Evolutionary conservation across 371 early-diverging fungal genomes (phyloP).

Genomic region (Mortierella sp.): DNA sequence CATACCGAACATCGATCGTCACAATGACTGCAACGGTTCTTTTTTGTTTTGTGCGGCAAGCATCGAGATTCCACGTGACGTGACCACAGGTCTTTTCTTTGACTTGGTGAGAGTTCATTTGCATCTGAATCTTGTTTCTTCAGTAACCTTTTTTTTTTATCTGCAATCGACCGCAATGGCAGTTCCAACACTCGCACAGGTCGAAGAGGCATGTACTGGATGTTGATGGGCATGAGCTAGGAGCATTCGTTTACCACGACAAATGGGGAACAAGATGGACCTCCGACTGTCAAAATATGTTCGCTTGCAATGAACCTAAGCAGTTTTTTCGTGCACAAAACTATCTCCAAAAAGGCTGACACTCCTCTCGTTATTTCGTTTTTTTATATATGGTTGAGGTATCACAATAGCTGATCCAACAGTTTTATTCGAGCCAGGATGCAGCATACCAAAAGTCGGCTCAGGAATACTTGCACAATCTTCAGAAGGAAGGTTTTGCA

Average conservation of each 20-base stretch:
- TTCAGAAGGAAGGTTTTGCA: conserved; percentile 80
- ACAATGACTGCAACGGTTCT: background rate
- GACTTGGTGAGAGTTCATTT: background rate
- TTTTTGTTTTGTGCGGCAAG: background rate
- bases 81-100: background rate
- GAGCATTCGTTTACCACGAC: background rate
- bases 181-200: conserved; percentile 47
- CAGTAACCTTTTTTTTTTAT: background rate
- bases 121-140: conserved; percentile 7
- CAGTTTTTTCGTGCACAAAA: background rate
- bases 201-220: conserved; percentile 54
- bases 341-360: background rate
- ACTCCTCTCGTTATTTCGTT: background rate
- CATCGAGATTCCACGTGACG: background rate
- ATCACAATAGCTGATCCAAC: conserved; percentile 59
- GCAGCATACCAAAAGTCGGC: conserved; percentile 65
- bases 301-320: background rate
- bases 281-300: background rate
- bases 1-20: background rate
- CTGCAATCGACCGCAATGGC: conserved; percentile 24
- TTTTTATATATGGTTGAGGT: background rate
- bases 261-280: background rate
- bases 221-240: background rate
- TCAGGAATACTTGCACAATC: conserved; percentile 76
- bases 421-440: conserved; percentile 66